These are phyloP conservation scores for Linaria vulgaris DNA, from an alignment of 257 asterid genomes.

Conservation along the genomic window DNA sequence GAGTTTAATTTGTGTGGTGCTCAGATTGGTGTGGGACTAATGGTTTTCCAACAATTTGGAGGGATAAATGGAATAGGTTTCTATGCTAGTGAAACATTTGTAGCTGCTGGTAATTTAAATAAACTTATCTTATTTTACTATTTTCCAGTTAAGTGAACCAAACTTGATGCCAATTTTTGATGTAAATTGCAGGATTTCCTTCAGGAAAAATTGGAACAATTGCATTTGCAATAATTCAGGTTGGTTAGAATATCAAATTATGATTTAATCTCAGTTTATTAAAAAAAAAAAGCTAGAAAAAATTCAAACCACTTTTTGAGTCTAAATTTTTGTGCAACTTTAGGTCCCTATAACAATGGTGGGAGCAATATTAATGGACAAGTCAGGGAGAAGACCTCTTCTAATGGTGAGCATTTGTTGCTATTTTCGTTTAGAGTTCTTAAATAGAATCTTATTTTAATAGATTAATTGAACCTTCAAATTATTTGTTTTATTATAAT, in stretches of 20 bases:
- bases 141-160: not conserved
- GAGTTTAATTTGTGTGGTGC: not conserved
- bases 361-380: slow-evolving; percentile 81
- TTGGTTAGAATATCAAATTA: slow-evolving; percentile 13
- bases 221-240: slow-evolving; percentile 76
- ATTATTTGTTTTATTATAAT: too few relatives aligned
- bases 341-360: slow-evolving; percentile 69
- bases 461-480: not conserved
- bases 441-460: not conserved
- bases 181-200: slow-evolving; percentile 52
- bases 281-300: too few relatives aligned
- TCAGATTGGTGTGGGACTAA: slow-evolving; percentile 77
- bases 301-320: too few relatives aligned
- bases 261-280: too few relatives aligned
- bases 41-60: slow-evolving; percentile 74
- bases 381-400: slow-evolving; percentile 77
- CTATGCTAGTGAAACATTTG: slow-evolving; percentile 76
- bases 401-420: slow-evolving; percentile 44
- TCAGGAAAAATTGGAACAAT: slow-evolving; percentile 66
- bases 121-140: not conserved
- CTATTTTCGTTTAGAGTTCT: not conserved
- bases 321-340: not conserved
- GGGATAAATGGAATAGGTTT: slow-evolving; percentile 81
- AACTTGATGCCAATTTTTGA: slow-evolving; percentile 11
- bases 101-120: slow-evolving; percentile 58